Conservation (phyloP, 495 filamentous ascomycete genomes). For the Astrothelium macrocarpum region DNA sequence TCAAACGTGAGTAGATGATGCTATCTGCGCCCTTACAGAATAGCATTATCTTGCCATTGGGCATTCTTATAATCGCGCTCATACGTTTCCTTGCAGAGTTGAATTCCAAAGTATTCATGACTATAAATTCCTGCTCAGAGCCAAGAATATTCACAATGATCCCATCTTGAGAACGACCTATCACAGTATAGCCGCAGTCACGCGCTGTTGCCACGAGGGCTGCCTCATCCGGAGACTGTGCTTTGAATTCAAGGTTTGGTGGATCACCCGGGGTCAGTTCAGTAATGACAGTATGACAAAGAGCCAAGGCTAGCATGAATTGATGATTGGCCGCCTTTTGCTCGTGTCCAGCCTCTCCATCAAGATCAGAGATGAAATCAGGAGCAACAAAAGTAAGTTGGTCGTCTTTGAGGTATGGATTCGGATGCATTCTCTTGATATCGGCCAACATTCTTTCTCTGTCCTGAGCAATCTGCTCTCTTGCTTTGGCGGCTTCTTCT, state of each 20-base stretch:
- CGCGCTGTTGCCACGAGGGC: conserved; percentile 89
- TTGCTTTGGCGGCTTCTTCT: conserved; percentile 60
- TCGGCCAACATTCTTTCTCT: conserved; percentile 59
- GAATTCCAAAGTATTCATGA: conserved; percentile 95
- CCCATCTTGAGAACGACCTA: conserved; percentile 67
- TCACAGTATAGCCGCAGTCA: conserved; percentile 92
- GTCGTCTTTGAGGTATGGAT: conserved; percentile 84
- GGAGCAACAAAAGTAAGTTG: conserved; percentile 87
- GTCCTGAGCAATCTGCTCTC: conserved; percentile 69
- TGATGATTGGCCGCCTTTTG: conserved; percentile 69
- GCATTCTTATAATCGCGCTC: conserved; percentile 97
- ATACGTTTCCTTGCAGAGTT: conserved; percentile 95
- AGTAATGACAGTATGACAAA: conserved; percentile 94
- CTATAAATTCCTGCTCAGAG: conserved; percentile 68
- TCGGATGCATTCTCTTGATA: conserved; percentile 69
- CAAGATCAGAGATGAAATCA: conserved; percentile 72
- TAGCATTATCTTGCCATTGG: conserved; percentile 79
- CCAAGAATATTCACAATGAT: conserved; percentile 83
- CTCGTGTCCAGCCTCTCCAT: conserved; percentile 62
- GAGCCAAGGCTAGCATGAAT: conserved; percentile 91
- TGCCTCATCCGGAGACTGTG: conserved; percentile 95
- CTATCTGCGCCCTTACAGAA: conserved; percentile 98
- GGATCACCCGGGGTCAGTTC: conserved; percentile 81
- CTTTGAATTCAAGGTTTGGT: conserved; percentile 88
- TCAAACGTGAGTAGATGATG: conserved; percentile 89